These are phyloP conservation scores for Coemansia sp. DNA, from an alignment of 192 early-diverging fungal species.

Conservation along the genomic window DNA sequence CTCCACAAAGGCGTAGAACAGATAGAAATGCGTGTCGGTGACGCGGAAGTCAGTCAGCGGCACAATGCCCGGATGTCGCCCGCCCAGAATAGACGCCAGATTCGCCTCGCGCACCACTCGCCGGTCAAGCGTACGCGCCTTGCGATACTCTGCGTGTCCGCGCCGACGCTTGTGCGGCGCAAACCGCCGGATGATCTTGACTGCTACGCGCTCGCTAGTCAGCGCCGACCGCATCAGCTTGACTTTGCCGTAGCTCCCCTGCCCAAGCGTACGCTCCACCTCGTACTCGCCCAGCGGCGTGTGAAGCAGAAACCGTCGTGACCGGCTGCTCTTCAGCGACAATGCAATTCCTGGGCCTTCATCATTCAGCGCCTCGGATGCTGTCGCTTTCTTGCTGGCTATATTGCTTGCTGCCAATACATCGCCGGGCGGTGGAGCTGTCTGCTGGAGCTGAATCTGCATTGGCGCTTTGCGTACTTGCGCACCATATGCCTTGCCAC, in stretches of 20 bases:
- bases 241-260: slow-evolving; percentile 60
- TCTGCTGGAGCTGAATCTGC: not conserved
- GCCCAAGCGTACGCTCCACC: slow-evolving; percentile 41
- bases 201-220: slow-evolving; percentile 49
- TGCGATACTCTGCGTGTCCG: slow-evolving; percentile 38
- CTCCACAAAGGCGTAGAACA: slow-evolving; percentile 54
- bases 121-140: slow-evolving; percentile 52
- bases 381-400: not conserved
- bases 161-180: slow-evolving; percentile 42
- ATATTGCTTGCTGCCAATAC: not conserved
- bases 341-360: slow-evolving; percentile 28
- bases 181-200: slow-evolving; percentile 57
- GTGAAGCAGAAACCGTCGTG: slow-evolving; percentile 48
- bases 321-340: slow-evolving; percentile 43
- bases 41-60: slow-evolving; percentile 51
- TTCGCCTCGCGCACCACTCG: slow-evolving; percentile 57
- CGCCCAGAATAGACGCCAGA: slow-evolving; percentile 49
- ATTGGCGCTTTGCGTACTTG: not conserved
- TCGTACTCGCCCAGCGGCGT: slow-evolving; percentile 58
- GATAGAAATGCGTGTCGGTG: slow-evolving; percentile 56
- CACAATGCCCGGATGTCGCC: slow-evolving; percentile 54
- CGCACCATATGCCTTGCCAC: not conserved
- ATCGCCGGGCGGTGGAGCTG: not conserved
- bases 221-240: slow-evolving; percentile 55
- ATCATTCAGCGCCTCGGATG: not conserved